These are phyloP conservation scores for Astrothelium macrocarpum DNA, from an alignment of 495 filamentous ascomycete genomes.

Conservation along the genomic window DNA sequence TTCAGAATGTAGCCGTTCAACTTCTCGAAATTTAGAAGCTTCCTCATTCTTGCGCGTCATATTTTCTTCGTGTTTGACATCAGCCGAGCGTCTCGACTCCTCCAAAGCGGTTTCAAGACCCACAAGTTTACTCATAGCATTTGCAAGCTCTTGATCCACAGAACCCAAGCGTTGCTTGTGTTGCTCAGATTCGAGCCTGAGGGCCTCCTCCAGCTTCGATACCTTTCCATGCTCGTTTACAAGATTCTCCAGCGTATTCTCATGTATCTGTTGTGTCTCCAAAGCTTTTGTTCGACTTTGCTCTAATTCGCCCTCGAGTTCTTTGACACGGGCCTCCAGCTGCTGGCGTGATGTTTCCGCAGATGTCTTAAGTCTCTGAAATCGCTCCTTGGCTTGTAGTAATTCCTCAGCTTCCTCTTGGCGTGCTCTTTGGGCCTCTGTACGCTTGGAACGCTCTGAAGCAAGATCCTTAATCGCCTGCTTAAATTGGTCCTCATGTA, in stretches of 20 bases:
- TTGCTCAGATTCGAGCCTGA: not conserved
- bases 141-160: not conserved
- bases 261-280: not conserved
- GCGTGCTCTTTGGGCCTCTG: slow-evolving; percentile 8
- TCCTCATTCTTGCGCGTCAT: not conserved
- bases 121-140: slow-evolving; percentile 6
- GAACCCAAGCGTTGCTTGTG: not conserved
- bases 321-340: not conserved
- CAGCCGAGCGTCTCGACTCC: not conserved
- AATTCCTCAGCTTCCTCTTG: not conserved
- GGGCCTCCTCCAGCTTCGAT: not conserved
- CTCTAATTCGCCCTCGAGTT: not conserved
- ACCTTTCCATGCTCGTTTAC: not conserved
- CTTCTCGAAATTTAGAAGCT: not conserved
- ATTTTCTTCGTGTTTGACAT: slow-evolving; percentile 2
- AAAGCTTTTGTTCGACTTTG: not conserved
- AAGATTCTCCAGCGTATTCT: not conserved
- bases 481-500: slow-evolving; percentile 5
- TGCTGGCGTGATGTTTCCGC: not conserved
- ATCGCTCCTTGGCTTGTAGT: not conserved
- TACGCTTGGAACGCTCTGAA: not conserved
- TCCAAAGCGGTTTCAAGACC: not conserved
- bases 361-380: not conserved
- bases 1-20: not conserved
- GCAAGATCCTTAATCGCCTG: not conserved